Percentiles rank a stretch among this genome's conserved stretches.
Evolutionary conservation across 371 early-diverging fungal species (phyloP).

Genomic region (Basidiobolus meristosporus): DNA sequence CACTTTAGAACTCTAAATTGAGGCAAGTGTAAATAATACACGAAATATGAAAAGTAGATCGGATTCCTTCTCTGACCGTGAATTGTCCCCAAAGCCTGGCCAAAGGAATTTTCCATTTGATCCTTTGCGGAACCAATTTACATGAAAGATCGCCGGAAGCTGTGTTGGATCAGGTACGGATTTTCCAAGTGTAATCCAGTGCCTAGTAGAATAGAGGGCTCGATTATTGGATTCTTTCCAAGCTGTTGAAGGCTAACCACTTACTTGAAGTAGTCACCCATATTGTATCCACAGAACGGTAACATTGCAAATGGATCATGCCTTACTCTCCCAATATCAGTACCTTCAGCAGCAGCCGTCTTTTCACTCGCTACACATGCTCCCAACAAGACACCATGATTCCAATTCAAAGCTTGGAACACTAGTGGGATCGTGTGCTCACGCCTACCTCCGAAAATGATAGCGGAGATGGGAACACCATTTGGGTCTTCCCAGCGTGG

Average conservation of each 20-base stretch:
- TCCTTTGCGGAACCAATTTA: slow-evolving; percentile 21
- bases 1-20: slow-evolving; percentile 16
- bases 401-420: slow-evolving; percentile 17
- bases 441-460: slow-evolving; percentile 20
- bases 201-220: slow-evolving; percentile 4
- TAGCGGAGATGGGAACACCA: slow-evolving; percentile 20
- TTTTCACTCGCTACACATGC: slow-evolving; percentile 16
- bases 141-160: slow-evolving; percentile 19
- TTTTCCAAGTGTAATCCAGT: slow-evolving; percentile 15
- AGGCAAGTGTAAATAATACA: too few relatives aligned
- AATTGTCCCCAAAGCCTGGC: slow-evolving; percentile 19
- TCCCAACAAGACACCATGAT: slow-evolving; percentile 18
- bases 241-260: too few relatives aligned
- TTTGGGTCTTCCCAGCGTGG: slow-evolving; percentile 17
- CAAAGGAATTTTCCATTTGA: slow-evolving; percentile 13
- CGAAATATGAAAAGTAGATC: too few relatives aligned
- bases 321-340: slow-evolving; percentile 10
- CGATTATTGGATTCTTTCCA: too few relatives aligned
- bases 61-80: too few relatives aligned
- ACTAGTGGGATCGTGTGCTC: slow-evolving; percentile 15
- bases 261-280: slow-evolving; percentile 14
- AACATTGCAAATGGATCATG: slow-evolving; percentile 22
- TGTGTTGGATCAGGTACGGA: slow-evolving; percentile 10
- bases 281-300: slow-evolving; percentile 20
- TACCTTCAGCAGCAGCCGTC: slow-evolving; percentile 19